These are phyloP conservation scores for Lachancea meyersii DNA, from an alignment of 805 yeast genomes.

Conservation along the genomic window DNA sequence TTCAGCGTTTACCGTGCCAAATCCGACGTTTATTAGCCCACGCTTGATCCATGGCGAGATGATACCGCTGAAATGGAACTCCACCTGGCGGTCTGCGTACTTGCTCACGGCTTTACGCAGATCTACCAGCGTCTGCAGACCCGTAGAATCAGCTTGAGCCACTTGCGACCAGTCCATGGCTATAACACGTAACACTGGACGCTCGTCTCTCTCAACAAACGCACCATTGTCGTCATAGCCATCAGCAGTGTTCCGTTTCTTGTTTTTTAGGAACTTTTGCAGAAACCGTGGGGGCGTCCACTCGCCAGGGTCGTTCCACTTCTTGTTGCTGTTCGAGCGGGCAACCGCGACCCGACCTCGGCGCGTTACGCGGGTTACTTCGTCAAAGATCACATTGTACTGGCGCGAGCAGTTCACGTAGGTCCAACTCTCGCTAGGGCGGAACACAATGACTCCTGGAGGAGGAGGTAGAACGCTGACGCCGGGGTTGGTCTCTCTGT, in stretches of 20 bases:
- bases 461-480: slow-evolving; percentile 71
- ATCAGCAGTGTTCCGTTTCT: slow-evolving; percentile 9
- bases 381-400: slow-evolving; percentile 61
- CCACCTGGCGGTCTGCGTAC: slow-evolving; percentile 78
- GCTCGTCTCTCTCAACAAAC: slow-evolving; percentile 15
- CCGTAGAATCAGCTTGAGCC: slow-evolving; percentile 70
- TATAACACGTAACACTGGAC: slow-evolving; percentile 65
- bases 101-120: slow-evolving; percentile 62
- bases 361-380: slow-evolving; percentile 54
- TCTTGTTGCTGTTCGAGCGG: slow-evolving; percentile 47
- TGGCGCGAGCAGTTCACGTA: slow-evolving; percentile 77
- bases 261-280: slow-evolving; percentile 14
- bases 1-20: slow-evolving; percentile 52
- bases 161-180: slow-evolving; percentile 80
- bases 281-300: slow-evolving; percentile 37
- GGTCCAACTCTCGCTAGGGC: slow-evolving; percentile 73
- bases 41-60: slow-evolving; percentile 82
- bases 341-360: slow-evolving; percentile 45
- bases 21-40: slow-evolving; percentile 67
- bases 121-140: slow-evolving; percentile 72
- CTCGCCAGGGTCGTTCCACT: slow-evolving; percentile 86
- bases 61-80: slow-evolving; percentile 83
- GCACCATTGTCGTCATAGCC: not conserved
- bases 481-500: slow-evolving; percentile 46
- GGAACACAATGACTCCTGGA: slow-evolving; percentile 81